phyloP scores from a whole-genome alignment of 306 rosid species.

The Cucumis cinereus region DNA sequence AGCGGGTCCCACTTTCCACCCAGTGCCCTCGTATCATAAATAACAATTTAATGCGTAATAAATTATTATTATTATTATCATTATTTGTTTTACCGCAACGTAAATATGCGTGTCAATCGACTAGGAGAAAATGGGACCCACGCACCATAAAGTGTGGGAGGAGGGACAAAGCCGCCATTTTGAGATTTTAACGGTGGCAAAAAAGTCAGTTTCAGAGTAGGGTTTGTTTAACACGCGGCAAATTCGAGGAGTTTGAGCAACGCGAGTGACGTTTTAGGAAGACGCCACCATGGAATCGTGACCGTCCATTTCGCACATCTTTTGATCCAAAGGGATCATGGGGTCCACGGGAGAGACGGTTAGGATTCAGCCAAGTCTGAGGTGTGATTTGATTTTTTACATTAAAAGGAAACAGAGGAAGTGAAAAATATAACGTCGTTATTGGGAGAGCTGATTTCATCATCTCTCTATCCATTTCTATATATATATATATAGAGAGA shows the following conservation, averaged over 20 bases:
- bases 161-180: constrained; percentile 4
- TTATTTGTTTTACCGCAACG: not conserved
- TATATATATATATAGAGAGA: not conserved
- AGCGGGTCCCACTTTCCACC: too few species aligned
- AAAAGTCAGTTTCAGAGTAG: not conserved
- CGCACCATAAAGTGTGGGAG: not conserved
- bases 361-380: not conserved
- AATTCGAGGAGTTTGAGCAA: not conserved
- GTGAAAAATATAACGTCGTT: not conserved
- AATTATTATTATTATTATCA: too few species aligned
- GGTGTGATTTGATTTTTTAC: not conserved
- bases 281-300: not conserved
- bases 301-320: constrained; percentile 1
- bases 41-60: too few species aligned
- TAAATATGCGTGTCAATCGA: not conserved
- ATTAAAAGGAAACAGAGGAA: not conserved
- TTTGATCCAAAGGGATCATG: not conserved
- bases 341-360: not conserved
- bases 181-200: not conserved
- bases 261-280: not conserved
- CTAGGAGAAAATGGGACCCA: not conserved
- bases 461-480: not conserved
- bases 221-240: not conserved
- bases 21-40: too few species aligned
- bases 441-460: constrained; percentile 1